These are phyloP conservation scores for Lachnellula occidentalis DNA, from an alignment of 2,329 filamentous ascomycete species.

Conservation along the genomic window DNA sequence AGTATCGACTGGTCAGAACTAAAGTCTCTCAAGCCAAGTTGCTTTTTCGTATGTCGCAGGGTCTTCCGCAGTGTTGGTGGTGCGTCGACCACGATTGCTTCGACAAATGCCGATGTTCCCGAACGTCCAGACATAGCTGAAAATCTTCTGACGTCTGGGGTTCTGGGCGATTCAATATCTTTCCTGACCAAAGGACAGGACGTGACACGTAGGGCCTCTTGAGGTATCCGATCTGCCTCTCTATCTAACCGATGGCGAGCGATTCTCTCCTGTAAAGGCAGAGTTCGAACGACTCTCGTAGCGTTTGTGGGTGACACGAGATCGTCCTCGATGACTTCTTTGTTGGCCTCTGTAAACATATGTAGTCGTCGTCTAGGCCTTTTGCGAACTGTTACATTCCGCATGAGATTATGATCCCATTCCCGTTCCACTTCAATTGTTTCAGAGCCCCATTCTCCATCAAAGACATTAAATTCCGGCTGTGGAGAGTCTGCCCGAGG, in stretches of 20 bases:
- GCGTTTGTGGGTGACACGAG: conserved; percentile 46
- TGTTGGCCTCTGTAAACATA: conserved; percentile 28
- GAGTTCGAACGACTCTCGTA: conserved; percentile 34
- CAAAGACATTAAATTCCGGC: conserved; percentile 49
- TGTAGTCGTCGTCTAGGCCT: conserved; percentile 15
- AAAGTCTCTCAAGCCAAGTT: conserved; percentile 45
- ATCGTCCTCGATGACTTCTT: conserved; percentile 44
- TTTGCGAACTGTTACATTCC: conserved; percentile 50
- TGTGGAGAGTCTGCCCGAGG: conserved; percentile 35
- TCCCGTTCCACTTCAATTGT: conserved; percentile 45
- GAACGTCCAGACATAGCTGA: conserved; percentile 53
- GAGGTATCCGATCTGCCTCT: conserved; percentile 18
- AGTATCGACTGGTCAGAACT: conserved; percentile 26
- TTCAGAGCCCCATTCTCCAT: conserved; percentile 51
- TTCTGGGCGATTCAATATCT: conserved; percentile 22
- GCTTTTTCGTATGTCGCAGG: conserved; percentile 56
- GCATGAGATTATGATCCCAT: conserved; percentile 49
- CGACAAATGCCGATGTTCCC: conserved; percentile 51
- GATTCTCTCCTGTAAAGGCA: conserved; percentile 27
- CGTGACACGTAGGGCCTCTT: conserved; percentile 11
- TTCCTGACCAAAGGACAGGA: conserved; percentile 13
- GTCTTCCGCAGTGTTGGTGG: conserved; percentile 46
- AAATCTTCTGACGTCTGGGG: conserved; percentile 40
- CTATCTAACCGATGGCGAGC: conserved; percentile 21
- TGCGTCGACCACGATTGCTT: conserved; percentile 51